Conservation (phyloP, 345 rosid species). For the Brassica napus region Da-Ae NC_063442.1:44666001-44666500, state of each 20-base stretch:
- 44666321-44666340: slow-evolving; percentile 64
- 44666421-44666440: too few species aligned
- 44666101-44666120: too few species aligned
- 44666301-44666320: slow-evolving; percentile 46
- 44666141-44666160: neutral
- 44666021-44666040: neutral
- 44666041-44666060: neutral
- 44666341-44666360: slow-evolving; percentile 82
- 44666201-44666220: neutral
- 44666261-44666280: slow-evolving; percentile 31
- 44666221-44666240: neutral
- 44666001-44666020: neutral
- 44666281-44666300: slow-evolving; percentile 9
- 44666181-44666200: neutral
- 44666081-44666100: neutral
- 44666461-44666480: too few species aligned
- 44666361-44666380: slow-evolving; percentile 61
- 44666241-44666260: neutral
- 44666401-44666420: too few species aligned
- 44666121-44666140: too few species aligned
- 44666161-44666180: neutral
- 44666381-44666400: slow-evolving; percentile 44
- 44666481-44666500: too few species aligned
- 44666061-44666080: neutral
- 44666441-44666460: too few species aligned